Evolutionary conservation across 1,139 yeast genomes (phyloP), one percentile per base, ranked within the genome.

Genomic region (Kazachstania sp.): DNA sequence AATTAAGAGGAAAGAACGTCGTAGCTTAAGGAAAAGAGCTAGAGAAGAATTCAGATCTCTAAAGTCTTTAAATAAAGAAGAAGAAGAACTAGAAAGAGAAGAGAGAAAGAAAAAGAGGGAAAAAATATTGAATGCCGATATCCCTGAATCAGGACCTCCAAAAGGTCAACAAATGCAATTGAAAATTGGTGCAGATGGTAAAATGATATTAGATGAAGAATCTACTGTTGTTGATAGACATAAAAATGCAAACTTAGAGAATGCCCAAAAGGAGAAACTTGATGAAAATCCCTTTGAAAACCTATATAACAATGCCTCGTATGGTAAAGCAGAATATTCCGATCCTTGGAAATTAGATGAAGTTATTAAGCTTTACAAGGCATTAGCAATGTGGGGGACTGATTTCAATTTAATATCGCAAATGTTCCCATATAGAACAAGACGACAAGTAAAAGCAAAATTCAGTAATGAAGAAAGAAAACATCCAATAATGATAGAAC

Each of bases 301-400:
- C 56, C 78, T 88, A 29, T 78, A 86, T 46, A 88, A 86, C 43
- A 81, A 88, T 29, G 80, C 82, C 2, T 75, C 94, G 0, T 92
- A 85, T 64, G 79, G 92, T 20, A 83, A 78, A 55, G 69, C 70
- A 47, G 71, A 81, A 46, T 79, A 81, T 53, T 81, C 95, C 0
- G 96, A 88, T 57, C 77, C 84, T 49, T 92, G 98, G 98, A 81
- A 83, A 3, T 64, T 73, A 0, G 77, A 75, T 13, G 97, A 90
- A 61, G 74, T 88, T n/a, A 69, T 73, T 3, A 75, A 75, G 55
- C 84, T 92, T 56, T 92, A 86, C 61, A 73, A 77, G 50, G 95
- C 95, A 0, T 66, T 92, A 43, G 80, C 95, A 30, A 80, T 81
- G 56, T 90, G 95, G 95, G 98, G 98, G 2, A 90, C 98, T 0